Base-by-base conservation (phyloP, 306 rosid genomes). In the Myrica gale region DNA sequence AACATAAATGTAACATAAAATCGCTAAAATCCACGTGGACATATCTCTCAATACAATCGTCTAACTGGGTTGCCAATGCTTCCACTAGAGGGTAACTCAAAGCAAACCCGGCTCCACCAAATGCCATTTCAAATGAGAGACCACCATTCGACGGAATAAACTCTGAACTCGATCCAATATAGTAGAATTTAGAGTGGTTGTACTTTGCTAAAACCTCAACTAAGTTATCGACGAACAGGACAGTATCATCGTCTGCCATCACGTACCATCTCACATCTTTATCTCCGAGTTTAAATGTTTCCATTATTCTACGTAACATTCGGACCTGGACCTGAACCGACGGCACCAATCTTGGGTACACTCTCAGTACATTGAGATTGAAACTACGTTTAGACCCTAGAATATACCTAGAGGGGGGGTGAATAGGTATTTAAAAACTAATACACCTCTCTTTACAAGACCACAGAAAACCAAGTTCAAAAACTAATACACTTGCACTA, bases 101-200 rank as follows among this genome's bases (percentile, higher is more conserved):
- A 57, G 89, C 89, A 83, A 72, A 78, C 5, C 85, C 85, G 0
- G 75, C 91, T 37, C 91, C 91, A 9, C 91, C 89, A 51, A 48
- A 87, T 0, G 84, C 91, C 91, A 87, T 87, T 0, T 78, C 82
- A 68, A 80, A 82, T 0, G 85, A 70, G 69, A 80, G 76, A 19
- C 73, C 85, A 3, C 37, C 73, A 68, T 84, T 84, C 0, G 86
- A 84, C 52, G 32, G 73, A 5, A 48, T 19, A 23, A 42, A 20
- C 4, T 45, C 75, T 5, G 62, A 71, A 37, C 47, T 82, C 5
- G 80, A 56, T 47, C 90, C 92, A 13, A 88, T 82, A 67, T 86
- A 86, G 9, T 57, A 52, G 50, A 23, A 45, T 69, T 86, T 80
- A 0, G 57, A 77, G 4, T 88, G 84, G 39, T 86, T 87, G 16